Conservation (phyloP, 108 stramenopile genomes). For the Aurantiochytrium sp. region DNA sequence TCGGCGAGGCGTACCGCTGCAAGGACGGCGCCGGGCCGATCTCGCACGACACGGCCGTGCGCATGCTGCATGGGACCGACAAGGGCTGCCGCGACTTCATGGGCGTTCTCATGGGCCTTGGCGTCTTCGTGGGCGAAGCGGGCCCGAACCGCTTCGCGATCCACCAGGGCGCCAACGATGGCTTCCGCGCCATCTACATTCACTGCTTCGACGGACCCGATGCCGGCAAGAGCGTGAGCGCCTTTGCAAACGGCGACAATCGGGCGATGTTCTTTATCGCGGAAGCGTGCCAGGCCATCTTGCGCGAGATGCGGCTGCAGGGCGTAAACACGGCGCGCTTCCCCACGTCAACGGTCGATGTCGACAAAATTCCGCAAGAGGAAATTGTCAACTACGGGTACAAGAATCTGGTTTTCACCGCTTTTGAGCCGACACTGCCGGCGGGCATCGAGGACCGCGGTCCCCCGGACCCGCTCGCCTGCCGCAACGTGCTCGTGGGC, state of each 20-base stretch:
- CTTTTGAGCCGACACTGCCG: conserved; percentile 1
- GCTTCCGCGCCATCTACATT: conserved; percentile 33
- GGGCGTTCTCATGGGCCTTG: conserved; percentile 28
- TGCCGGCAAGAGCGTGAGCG: background rate
- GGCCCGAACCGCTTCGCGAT: conserved; percentile 29
- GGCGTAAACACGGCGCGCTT: background rate
- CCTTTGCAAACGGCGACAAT: conserved; percentile 37
- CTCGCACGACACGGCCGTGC: background rate
- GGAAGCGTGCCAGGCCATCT: background rate
- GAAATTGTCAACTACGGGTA: conserved; percentile 35
- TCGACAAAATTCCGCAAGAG: background rate
- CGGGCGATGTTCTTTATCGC: conserved; percentile 21
- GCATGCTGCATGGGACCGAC: conserved; percentile 28
- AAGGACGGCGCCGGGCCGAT: background rate
- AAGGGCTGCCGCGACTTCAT: conserved; percentile 29
- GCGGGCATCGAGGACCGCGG: background rate
- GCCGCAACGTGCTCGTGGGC: background rate
- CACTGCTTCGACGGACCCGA: conserved; percentile 39
- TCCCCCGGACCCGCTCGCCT: background rate
- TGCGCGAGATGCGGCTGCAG: background rate
- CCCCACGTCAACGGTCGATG: background rate
- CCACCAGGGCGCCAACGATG: conserved; percentile 42
- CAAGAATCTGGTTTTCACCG: conserved; percentile 11
- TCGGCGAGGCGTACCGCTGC: conserved; percentile 7
- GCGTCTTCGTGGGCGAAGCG: conserved; percentile 32